Percentiles rank a stretch among this genome's conserved stretches.
These are phyloP conservation scores for Eragrostis tef DNA, from an alignment of 202 grass and related monocot genomes.

Conservation along the genomic window DNA sequence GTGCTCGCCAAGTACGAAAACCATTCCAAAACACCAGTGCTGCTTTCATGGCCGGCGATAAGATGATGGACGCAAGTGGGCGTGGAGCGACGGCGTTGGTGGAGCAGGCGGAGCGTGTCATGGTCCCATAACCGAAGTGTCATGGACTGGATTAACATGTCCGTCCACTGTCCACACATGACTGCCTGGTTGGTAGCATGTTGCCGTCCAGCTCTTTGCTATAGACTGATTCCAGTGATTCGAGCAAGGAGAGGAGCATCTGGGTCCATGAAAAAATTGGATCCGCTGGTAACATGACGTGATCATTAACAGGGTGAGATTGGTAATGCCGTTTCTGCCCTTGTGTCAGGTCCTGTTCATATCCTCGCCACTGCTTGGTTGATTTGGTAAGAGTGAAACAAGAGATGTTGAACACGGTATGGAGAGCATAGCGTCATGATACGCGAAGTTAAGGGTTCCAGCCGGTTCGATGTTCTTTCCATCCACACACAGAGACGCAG, in stretches of 20 bases:
- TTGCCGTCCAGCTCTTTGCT: background rate
- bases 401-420: no score
- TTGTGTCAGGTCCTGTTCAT: background rate
- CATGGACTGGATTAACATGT: background rate
- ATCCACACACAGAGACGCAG: no score
- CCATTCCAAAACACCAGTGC: background rate
- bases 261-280: background rate
- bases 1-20: background rate
- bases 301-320: background rate
- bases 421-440: no score
- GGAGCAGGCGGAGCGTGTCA: background rate
- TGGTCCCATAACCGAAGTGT: background rate
- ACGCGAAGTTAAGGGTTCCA: no score
- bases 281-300: background rate
- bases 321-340: background rate
- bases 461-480: no score
- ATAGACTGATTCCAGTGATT: background rate
- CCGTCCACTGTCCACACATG: background rate
- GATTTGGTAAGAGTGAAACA: background rate
- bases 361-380: background rate
- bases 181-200: conserved; percentile 1
- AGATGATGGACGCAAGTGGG: background rate
- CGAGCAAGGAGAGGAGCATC: background rate
- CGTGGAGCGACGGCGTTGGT: background rate
- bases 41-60: background rate